Evolutionary conservation across 768 basidiomycete genomes (phyloP).

Genomic region (Podaxis sp.): DNA sequence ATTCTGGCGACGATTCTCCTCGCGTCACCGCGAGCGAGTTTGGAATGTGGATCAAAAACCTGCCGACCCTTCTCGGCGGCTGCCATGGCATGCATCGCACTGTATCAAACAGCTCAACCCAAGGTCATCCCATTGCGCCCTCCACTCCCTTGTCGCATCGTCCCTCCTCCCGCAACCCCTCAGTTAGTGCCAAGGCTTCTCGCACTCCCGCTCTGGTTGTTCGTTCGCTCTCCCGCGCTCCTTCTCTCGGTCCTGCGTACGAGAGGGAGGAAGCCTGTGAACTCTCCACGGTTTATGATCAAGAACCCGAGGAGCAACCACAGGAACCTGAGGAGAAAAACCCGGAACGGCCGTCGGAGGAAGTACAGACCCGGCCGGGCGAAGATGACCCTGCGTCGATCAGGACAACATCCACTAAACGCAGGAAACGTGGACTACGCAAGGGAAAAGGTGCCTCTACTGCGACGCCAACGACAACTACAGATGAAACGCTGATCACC

Average conservation of each 20-base stretch:
- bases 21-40: conserved; percentile 83
- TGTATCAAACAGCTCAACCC: conserved; percentile 57
- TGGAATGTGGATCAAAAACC: conserved; percentile 78
- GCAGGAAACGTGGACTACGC: conserved; percentile 81
- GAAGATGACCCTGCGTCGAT: conserved; percentile 44
- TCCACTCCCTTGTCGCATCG: conserved; percentile 68
- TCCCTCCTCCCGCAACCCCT: conserved; percentile 66
- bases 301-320: conserved; percentile 47
- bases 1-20: conserved; percentile 58
- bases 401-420: conserved; percentile 71
- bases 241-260: conserved; percentile 54
- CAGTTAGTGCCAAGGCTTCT: conserved; percentile 40
- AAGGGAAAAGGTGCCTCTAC: conserved; percentile 68
- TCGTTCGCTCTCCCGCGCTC: conserved; percentile 61
- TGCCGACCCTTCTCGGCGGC: conserved; percentile 70
- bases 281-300: conserved; percentile 53
- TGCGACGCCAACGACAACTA: conserved; percentile 30
- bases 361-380: conserved; percentile 40
- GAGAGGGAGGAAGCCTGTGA: conserved; percentile 43
- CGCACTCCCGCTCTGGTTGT: conserved; percentile 52
- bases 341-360: conserved; percentile 43
- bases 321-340: conserved; percentile 42
- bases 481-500: conserved; percentile 61
- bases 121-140: conserved; percentile 61
- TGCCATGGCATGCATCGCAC: conserved; percentile 53